Evolutionary conservation across 2,329 filamentous ascomycete genomes (phyloP).

Genomic region (Cadophora gregata): DNA sequence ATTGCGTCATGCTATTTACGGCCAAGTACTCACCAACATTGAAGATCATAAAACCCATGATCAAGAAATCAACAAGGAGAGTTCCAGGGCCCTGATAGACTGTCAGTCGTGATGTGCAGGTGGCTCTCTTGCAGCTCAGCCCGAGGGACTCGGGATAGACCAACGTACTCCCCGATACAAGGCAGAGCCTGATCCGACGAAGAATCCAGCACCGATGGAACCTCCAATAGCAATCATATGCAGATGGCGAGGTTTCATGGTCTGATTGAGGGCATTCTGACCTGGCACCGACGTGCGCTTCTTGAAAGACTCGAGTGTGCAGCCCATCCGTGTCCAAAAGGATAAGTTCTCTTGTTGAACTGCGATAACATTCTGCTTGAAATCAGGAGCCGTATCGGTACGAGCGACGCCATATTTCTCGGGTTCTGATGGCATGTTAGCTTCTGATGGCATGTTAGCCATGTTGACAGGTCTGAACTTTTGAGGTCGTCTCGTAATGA

Average conservation of each 20-base stretch:
- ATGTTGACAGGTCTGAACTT: background rate
- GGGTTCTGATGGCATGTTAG: too few species aligned
- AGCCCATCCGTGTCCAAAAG: conserved; percentile 49
- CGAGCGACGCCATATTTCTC: background rate
- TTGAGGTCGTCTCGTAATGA: too few species aligned
- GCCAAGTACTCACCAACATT: conserved; percentile 30
- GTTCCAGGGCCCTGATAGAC: conserved; percentile 68
- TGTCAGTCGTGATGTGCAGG: conserved; percentile 11
- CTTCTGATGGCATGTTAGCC: background rate
- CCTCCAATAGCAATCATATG: conserved; percentile 98
- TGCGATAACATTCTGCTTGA: conserved; percentile 21
- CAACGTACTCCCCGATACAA: conserved; percentile 61
- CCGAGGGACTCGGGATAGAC: background rate
- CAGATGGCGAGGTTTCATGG: conserved; percentile 81
- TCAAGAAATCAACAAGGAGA: conserved; percentile 73
- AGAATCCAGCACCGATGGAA: conserved; percentile 86
- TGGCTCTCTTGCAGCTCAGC: background rate
- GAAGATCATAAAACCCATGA: conserved; percentile 87
- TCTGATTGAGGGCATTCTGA: conserved; percentile 67
- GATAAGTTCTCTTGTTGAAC: conserved; percentile 37
- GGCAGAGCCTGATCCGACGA: conserved; percentile 80
- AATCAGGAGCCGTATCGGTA: conserved; percentile 20
- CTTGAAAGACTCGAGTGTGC: conserved; percentile 48
- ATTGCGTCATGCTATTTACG: background rate
- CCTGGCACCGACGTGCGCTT: conserved; percentile 38